Percentiles rank a stretch among this genome's conserved stretches.
Evolutionary conservation across 805 yeast genomes (phyloP).

Genomic region (Myxozyma kluyveri): DNA sequence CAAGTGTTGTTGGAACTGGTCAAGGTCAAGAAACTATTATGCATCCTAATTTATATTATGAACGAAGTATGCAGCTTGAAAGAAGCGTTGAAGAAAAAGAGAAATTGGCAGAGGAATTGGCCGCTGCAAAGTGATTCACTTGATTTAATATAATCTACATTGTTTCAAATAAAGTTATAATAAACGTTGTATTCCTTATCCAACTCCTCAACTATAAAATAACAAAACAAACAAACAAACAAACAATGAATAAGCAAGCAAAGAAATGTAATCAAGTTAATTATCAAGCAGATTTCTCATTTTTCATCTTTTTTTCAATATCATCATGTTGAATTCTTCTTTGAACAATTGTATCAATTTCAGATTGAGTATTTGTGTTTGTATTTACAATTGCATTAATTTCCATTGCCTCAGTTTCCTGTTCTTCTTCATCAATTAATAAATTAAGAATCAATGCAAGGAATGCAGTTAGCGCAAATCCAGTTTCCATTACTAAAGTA

Average conservation of each 20-base stretch:
- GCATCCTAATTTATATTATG: conserved; percentile 88
- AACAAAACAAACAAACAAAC: neutral
- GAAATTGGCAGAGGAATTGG: neutral
- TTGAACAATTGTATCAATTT: neutral
- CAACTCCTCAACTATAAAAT: no score
- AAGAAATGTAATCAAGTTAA: no score
- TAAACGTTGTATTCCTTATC: no score
- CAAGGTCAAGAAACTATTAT: conserved; percentile 53
- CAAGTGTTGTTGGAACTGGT: conserved; percentile 40
- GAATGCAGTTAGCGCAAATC: conserved; percentile 69
- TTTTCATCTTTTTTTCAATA: no score
- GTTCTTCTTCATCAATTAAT: conserved; percentile 55
- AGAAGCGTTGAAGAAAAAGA: conserved; percentile 9
- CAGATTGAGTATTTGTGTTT: neutral
- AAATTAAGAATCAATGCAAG: conserved; percentile 61
- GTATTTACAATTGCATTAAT: conserved; percentile 15
- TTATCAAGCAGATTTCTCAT: no score
- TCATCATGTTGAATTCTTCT: no score
- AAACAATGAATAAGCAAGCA: neutral
- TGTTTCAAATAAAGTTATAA: no score
- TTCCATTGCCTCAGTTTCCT: conserved; percentile 18
- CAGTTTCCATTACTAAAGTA: conserved; percentile 66
- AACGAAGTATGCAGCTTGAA: conserved; percentile 42
- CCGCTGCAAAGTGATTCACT: no score
- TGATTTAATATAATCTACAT: neutral